These are phyloP conservation scores for Pelargonium myrrhifolium DNA, from an alignment of 441 rosid species.

Conservation along the genomic window DNA sequence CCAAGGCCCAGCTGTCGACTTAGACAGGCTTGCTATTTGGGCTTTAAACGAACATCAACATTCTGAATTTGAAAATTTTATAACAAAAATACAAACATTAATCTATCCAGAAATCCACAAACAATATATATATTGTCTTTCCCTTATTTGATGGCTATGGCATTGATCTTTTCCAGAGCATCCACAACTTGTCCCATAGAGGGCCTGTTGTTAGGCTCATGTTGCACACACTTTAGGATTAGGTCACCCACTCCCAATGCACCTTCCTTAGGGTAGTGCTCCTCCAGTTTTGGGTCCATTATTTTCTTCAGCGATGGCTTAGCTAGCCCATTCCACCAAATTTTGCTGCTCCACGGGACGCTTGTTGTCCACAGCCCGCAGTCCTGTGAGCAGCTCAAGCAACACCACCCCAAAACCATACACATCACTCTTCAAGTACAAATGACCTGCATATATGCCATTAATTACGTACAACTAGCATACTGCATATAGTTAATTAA, in stretches of 20 bases:
- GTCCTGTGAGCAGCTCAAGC: conserved; percentile 18
- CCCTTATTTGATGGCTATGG: too few species aligned
- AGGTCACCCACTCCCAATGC: conserved; percentile 10
- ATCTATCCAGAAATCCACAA: too few species aligned
- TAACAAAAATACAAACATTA: too few species aligned
- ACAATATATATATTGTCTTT: too few species aligned
- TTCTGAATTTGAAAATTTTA: too few species aligned
- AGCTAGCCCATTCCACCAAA: conserved; percentile 20
- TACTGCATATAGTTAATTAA: too few species aligned
- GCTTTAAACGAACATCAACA: too few species aligned
- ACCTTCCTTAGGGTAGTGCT: conserved; percentile 3
- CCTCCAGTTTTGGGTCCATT: conserved; percentile 12
- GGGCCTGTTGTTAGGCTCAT: conserved; percentile 14
- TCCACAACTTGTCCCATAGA: conserved; percentile 11
- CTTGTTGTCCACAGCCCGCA: conserved; percentile 1
- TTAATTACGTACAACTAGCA: too few species aligned
- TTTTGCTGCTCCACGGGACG: conserved; percentile 6
- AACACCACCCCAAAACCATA: conserved; percentile 18
- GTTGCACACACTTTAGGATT: conserved; percentile 11
- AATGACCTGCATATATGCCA: too few species aligned
- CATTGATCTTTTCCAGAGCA: background rate
- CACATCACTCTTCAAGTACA: conserved; percentile 1
- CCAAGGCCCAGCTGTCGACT: too few species aligned
- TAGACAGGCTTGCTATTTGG: too few species aligned
- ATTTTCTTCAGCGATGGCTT: conserved; percentile 17